Evolutionary conservation across 208 protist species (phyloP).

Genomic region (Trypanosoma congolense): DNA sequence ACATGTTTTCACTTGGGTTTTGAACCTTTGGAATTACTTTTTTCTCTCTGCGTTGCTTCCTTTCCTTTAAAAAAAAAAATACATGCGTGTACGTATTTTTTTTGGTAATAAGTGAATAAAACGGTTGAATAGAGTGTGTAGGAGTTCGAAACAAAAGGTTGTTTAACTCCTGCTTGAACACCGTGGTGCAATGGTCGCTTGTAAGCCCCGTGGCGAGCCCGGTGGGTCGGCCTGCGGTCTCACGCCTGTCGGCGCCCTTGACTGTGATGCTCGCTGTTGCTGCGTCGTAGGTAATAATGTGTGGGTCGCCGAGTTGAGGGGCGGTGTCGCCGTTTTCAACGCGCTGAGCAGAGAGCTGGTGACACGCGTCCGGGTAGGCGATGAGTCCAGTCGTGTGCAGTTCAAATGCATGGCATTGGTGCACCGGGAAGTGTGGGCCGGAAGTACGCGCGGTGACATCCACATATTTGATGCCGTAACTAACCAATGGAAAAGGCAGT

Average conservation of each 20-base stretch:
- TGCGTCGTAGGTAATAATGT: slow-evolving; percentile 58
- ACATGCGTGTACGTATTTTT: not conserved
- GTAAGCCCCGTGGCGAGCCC: not conserved
- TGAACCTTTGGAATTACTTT: not conserved
- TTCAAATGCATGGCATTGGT: slow-evolving; percentile 39
- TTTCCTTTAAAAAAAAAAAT: not conserved
- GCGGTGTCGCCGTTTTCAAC: slow-evolving; percentile 47
- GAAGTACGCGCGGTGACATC: slow-evolving; percentile 38
- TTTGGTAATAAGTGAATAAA: not conserved
- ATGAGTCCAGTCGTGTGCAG: slow-evolving; percentile 17
- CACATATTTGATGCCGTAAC: slow-evolving; percentile 29
- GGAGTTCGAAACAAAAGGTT: too few relatives aligned
- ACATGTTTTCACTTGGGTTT: too few relatives aligned
- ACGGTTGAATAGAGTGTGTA: not conserved
- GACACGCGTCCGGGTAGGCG: slow-evolving; percentile 22
- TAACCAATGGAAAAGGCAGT: slow-evolving; percentile 8
- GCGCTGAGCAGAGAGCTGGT: slow-evolving; percentile 21
- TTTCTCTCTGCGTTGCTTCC: not conserved
- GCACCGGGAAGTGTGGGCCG: slow-evolving; percentile 58
- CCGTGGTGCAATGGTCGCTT: slow-evolving; percentile 10
- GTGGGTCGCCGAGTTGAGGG: slow-evolving; percentile 59
- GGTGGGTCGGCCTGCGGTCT: not conserved
- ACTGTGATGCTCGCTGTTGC: slow-evolving; percentile 36
- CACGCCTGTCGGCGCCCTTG: slow-evolving; percentile 6
- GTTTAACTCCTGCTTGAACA: too few relatives aligned